Evolutionary conservation across 306 rosid species (phyloP).

Genomic region (Cicer chorassanicum): DNA sequence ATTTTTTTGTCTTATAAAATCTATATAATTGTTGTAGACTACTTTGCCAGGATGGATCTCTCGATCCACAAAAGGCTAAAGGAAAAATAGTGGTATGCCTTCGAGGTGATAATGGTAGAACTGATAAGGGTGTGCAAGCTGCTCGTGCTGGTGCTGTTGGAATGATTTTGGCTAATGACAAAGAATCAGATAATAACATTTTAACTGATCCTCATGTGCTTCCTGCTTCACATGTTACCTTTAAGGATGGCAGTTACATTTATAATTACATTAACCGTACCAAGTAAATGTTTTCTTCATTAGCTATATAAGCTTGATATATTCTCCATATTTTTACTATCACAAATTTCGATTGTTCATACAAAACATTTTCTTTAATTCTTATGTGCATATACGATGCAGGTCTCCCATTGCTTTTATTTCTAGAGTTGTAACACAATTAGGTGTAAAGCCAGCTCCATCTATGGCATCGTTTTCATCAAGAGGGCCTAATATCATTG

Average conservation of each 20-base stretch:
- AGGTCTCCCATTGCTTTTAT: slow-evolving; percentile 65
- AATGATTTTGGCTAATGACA: slow-evolving; percentile 62
- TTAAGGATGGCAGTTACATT: slow-evolving; percentile 44
- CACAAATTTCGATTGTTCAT: not conserved
- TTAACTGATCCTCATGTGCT: slow-evolving; percentile 54
- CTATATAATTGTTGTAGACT: slow-evolving; percentile 43
- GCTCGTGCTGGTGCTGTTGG: slow-evolving; percentile 64
- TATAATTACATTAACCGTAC: slow-evolving; percentile 53
- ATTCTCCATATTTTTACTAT: not conserved
- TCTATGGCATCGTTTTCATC: slow-evolving; percentile 48
- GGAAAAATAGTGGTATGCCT: slow-evolving; percentile 74
- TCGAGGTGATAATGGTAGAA: slow-evolving; percentile 49
- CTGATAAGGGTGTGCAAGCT: slow-evolving; percentile 49
- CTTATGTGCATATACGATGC: not conserved
- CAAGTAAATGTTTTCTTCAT: slow-evolving; percentile 47
- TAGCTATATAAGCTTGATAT: not conserved
- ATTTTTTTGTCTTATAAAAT: too few species aligned
- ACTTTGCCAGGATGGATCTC: slow-evolving; percentile 48
- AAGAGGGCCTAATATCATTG: slow-evolving; percentile 46
- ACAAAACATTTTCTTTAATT: not conserved
- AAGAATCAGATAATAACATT: not conserved
- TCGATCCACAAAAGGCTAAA: slow-evolving; percentile 59
- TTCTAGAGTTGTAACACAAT: slow-evolving; percentile 48
- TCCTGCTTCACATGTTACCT: slow-evolving; percentile 59
- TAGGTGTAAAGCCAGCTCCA: slow-evolving; percentile 48